phyloP scores from a whole-genome alignment of 1,139 yeast species.

The Geotrichum carabidarum region DNA sequence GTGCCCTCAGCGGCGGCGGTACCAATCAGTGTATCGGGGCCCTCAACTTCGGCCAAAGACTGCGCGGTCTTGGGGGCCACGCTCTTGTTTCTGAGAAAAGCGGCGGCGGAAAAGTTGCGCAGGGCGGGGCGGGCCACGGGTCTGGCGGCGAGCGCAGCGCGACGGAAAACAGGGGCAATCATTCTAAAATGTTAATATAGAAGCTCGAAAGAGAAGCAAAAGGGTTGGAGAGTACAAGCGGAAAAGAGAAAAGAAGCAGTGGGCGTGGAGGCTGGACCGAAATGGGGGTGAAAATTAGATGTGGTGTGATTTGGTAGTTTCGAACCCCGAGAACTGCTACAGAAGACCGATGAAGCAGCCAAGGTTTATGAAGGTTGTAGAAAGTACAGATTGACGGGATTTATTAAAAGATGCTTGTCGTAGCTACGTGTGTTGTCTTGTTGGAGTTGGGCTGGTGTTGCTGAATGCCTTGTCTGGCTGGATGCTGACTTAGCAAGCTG shows the following conservation, averaged over 20 bases:
- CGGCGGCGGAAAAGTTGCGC: constrained; percentile 22
- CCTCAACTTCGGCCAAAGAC: constrained; percentile 70
- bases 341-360: no score
- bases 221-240: background rate
- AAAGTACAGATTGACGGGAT: no score
- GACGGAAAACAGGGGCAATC: constrained; percentile 24
- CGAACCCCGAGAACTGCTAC: background rate
- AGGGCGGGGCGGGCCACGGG: constrained; percentile 21
- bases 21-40: constrained; percentile 78
- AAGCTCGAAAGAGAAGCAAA: background rate
- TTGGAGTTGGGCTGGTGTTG: no score
- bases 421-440: no score
- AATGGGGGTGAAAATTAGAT: background rate
- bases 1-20: constrained; percentile 80
- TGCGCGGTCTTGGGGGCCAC: constrained; percentile 52
- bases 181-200: constrained; percentile 9
- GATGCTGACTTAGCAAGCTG: no score
- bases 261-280: background rate
- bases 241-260: background rate
- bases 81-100: constrained; percentile 24
- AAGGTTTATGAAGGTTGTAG: no score
- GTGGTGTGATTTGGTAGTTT: constrained; percentile 7
- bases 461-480: no score
- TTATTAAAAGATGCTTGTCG: no score
- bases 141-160: constrained; percentile 23